These are phyloP conservation scores for Zoysia matrella DNA, from an alignment of 202 grass and related monocot genomes.

Conservation along the genomic window DNA sequence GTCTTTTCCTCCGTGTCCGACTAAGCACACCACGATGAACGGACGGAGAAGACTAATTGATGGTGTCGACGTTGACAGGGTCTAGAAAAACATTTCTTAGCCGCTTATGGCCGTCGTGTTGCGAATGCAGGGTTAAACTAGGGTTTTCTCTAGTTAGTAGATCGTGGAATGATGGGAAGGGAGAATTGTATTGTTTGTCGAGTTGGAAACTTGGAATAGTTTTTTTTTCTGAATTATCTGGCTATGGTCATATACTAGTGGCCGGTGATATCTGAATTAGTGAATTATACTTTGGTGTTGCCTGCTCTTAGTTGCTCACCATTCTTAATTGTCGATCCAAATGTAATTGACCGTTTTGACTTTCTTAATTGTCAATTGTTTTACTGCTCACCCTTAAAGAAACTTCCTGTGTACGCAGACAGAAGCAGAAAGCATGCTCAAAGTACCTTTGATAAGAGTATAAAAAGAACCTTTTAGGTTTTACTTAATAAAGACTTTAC, in stretches of 20 bases:
- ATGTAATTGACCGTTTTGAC: background rate
- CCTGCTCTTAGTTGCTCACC: background rate
- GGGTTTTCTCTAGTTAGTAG: conserved; percentile 12
- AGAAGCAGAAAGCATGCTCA: background rate
- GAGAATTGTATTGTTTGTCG: background rate
- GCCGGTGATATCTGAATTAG: background rate
- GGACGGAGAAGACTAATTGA: background rate
- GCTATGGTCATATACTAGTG: conserved; percentile 7
- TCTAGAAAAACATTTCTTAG: conserved; percentile 21
- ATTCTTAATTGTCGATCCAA: background rate
- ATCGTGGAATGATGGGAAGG: conserved; percentile 5
- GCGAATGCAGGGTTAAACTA: conserved; percentile 17
- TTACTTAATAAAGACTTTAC: background rate
- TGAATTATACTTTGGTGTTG: background rate
- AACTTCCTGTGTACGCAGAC: background rate
- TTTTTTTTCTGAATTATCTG: background rate
- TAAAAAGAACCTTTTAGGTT: too few relatives aligned
- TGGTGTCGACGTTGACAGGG: conserved; percentile 18
- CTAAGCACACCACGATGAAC: conserved; percentile 25
- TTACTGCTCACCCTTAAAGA: background rate
- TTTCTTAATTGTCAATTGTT: background rate
- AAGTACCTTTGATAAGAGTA: too few relatives aligned
- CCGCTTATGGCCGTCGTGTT: conserved; percentile 45
- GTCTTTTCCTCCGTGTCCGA: conserved; percentile 35
- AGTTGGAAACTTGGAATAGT: background rate